Conservation (phyloP, 257 asterid genomes). For the Leptodermis oblonga region DNA sequence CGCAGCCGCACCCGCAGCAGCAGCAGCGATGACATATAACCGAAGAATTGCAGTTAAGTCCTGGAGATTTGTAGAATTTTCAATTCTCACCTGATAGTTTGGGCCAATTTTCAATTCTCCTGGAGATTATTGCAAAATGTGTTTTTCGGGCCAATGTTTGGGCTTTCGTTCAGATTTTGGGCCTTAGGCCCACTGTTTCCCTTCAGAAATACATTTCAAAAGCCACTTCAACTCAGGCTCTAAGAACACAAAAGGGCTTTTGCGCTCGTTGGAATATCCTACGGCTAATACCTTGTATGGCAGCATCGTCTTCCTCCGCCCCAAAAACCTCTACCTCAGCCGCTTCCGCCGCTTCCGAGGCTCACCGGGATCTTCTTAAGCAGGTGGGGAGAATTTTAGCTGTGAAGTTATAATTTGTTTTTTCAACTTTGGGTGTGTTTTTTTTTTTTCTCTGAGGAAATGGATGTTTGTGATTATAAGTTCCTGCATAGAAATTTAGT, state of each 20-base stretch:
- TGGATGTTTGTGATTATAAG: neutral
- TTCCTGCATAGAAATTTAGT: neutral
- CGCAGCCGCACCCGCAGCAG: too few relatives aligned
- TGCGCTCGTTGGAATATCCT: too few relatives aligned
- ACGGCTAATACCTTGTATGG: conserved; percentile 10
- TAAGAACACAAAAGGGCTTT: too few relatives aligned
- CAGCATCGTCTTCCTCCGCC: conserved; percentile 12
- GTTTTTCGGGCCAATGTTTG: too few relatives aligned
- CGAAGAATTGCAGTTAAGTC: neutral
- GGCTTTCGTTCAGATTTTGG: too few relatives aligned
- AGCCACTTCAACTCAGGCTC: too few relatives aligned
- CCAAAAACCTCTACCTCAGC: conserved; percentile 7
- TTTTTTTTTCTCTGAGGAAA: too few relatives aligned
- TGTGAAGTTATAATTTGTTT: neutral
- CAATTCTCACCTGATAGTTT: neutral
- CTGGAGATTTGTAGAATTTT: neutral
- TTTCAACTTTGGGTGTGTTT: neutral
- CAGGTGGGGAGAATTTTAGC: too few relatives aligned
- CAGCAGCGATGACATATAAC: neutral
- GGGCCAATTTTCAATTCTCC: too few relatives aligned
- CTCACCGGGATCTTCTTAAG: conserved; percentile 17
- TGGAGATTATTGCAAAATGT: too few relatives aligned
- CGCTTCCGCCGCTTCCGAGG: neutral
- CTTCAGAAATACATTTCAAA: too few relatives aligned
- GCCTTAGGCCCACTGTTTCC: too few relatives aligned